Evolutionary conservation across 169 alveolate species (phyloP).

Genomic region (Cyclospora cayetanensis): DNA sequence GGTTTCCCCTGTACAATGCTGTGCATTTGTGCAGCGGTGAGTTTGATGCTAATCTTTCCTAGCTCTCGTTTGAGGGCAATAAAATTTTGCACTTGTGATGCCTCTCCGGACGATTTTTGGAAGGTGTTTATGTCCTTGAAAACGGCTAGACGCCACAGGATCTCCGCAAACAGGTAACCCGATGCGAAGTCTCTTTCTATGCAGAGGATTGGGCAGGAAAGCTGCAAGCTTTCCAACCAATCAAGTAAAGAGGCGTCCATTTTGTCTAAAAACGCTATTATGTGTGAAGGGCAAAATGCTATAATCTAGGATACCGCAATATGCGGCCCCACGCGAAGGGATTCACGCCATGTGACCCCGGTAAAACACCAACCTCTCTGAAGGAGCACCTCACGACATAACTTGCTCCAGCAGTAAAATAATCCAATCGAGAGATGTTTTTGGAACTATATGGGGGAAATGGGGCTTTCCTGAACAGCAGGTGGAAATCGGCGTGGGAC

Average conservation of each 20-base stretch:
- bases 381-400: too few relatives aligned
- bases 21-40: not conserved
- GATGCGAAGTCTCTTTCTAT: conserved; percentile 50
- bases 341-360: not conserved
- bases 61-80: not conserved
- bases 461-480: too few relatives aligned
- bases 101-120: not conserved
- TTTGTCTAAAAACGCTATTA: not conserved
- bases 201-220: not conserved
- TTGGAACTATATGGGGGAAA: too few relatives aligned
- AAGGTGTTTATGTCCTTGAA: not conserved
- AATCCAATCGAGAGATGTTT: too few relatives aligned
- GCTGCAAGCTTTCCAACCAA: conserved; percentile 59
- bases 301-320: not conserved
- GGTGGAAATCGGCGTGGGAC: too few relatives aligned
- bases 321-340: not conserved
- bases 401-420: too few relatives aligned
- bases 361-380: too few relatives aligned
- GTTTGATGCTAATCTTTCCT: not conserved
- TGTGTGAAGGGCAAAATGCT: not conserved
- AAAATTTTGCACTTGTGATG: conserved; percentile 35
- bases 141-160: not conserved
- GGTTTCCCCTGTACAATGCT: not conserved
- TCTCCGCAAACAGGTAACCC: conserved; percentile 58
- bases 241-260: conserved; percentile 23